These are phyloP conservation scores for Diplosphaera chodatii DNA, from an alignment of 139 green algal species.

Conservation along the genomic window DNA sequence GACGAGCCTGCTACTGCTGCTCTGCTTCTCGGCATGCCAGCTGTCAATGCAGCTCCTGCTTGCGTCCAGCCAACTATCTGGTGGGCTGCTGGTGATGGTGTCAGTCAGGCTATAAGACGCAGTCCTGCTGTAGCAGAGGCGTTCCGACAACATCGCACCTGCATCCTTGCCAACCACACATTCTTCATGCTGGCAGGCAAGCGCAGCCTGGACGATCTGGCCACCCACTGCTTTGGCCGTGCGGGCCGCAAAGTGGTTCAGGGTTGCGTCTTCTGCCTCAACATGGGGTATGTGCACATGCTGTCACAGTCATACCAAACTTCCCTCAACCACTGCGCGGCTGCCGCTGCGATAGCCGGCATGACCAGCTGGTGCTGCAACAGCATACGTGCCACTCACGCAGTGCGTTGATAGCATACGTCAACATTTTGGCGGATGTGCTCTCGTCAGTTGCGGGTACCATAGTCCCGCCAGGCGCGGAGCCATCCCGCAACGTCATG, in stretches of 20 bases:
- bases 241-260: constrained; percentile 17
- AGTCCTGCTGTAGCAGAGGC: too few species aligned
- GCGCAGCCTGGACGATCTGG: constrained; percentile 63
- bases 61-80: constrained; percentile 55
- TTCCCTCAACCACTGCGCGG: too few species aligned
- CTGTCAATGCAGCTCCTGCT: constrained; percentile 71
- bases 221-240: constrained; percentile 22
- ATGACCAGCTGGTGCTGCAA: too few species aligned
- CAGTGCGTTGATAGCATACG: constrained; percentile 59
- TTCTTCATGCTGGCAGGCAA: constrained; percentile 45
- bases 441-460: constrained; percentile 66
- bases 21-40: constrained; percentile 51
- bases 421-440: constrained; percentile 79
- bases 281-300: constrained; percentile 27
- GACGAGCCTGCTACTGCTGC: constrained; percentile 56
- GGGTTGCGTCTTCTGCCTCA: constrained; percentile 30
- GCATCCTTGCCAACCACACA: too few species aligned
- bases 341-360: too few species aligned
- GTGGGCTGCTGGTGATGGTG: too few species aligned
- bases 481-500: constrained; percentile 61
- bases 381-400: too few species aligned
- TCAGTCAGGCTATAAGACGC: too few species aligned
- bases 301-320: too few species aligned
- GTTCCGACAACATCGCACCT: too few species aligned
- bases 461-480: constrained; percentile 70